phyloP scores from a whole-genome alignment of 2,329 filamentous ascomycete genomes.

The Aspergillus tubingensis region DNA sequence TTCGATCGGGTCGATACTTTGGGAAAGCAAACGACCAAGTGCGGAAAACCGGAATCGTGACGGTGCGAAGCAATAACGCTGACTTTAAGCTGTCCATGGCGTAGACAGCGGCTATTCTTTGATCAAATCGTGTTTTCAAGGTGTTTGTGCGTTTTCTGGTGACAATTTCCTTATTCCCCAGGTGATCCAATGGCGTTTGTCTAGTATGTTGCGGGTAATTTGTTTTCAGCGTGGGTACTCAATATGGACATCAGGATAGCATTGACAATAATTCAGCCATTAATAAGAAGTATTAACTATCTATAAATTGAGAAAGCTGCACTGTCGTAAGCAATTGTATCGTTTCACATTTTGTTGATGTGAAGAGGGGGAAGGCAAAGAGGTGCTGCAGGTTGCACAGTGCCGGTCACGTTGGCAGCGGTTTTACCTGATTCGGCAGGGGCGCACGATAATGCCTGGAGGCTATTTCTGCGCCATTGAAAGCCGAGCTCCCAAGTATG shows the following conservation, averaged over 20 bases:
- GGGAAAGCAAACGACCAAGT: slow-evolving; percentile 19
- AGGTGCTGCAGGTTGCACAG: no score
- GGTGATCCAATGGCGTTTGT: not conserved
- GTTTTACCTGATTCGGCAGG: no score
- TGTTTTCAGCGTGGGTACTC: not conserved
- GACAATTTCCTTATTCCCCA: not conserved
- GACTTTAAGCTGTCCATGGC: slow-evolving; percentile 12
- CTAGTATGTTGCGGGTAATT: not conserved
- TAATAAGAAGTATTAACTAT: no score
- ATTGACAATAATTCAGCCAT: no score
- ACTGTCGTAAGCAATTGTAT: no score
- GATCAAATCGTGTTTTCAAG: not conserved
- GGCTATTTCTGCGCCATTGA: no score
- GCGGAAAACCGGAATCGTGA: slow-evolving; percentile 14
- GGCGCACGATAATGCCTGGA: no score
- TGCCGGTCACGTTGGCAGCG: no score
- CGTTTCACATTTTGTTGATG: no score
- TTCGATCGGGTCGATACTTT: slow-evolving; percentile 25
- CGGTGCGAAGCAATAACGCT: slow-evolving; percentile 9
- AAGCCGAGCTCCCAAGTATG: no score
- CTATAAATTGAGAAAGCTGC: no score
- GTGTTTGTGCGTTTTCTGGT: not conserved
- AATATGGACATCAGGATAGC: not conserved
- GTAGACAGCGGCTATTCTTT: not conserved
- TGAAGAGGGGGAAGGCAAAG: no score